Conservation (phyloP, 2,329 filamentous ascomycete species). For the Neonectria magnoliae region DNA sequence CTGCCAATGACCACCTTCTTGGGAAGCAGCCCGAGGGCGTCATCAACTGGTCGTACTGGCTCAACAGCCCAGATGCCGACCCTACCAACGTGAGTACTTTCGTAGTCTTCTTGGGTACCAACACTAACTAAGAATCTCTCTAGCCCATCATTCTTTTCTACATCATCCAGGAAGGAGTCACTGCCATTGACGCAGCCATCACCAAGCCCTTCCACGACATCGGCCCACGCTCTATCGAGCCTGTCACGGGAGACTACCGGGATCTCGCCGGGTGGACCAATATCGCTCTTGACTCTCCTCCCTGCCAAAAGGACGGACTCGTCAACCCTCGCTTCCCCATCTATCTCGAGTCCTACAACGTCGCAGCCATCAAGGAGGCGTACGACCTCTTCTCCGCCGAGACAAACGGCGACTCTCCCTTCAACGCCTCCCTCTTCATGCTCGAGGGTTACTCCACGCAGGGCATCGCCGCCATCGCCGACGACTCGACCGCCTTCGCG, state of each 20-base stretch:
- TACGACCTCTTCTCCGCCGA: conserved; percentile 33
- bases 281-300: conserved; percentile 27
- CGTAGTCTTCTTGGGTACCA: accelerated
- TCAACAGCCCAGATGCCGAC: conserved; percentile 53
- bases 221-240: conserved; percentile 48
- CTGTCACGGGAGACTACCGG: conserved; percentile 37
- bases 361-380: conserved; percentile 28
- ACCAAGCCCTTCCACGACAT: conserved; percentile 57
- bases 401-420: conserved; percentile 25
- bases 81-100: conserved; percentile 48
- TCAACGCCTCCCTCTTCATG: conserved; percentile 56
- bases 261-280: conserved; percentile 37
- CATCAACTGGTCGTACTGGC: conserved; percentile 62
- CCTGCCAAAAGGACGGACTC: conserved; percentile 38
- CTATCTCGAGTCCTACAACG: conserved; percentile 33
- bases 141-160: conserved; percentile 56
- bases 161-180: conserved; percentile 56
- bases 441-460: conserved; percentile 64
- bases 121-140: background rate
- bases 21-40: conserved; percentile 55
- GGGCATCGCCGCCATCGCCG: conserved; percentile 43
- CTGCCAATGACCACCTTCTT: conserved; percentile 56
- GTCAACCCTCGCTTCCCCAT: conserved; percentile 42
- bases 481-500: conserved; percentile 29
- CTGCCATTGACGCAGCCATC: conserved; percentile 51